Percentiles rank a stretch among this genome's conserved stretches.
Evolutionary conservation across 176 grass and related monocot species (phyloP).

Genomic region (Panicum miliaceum): DNA sequence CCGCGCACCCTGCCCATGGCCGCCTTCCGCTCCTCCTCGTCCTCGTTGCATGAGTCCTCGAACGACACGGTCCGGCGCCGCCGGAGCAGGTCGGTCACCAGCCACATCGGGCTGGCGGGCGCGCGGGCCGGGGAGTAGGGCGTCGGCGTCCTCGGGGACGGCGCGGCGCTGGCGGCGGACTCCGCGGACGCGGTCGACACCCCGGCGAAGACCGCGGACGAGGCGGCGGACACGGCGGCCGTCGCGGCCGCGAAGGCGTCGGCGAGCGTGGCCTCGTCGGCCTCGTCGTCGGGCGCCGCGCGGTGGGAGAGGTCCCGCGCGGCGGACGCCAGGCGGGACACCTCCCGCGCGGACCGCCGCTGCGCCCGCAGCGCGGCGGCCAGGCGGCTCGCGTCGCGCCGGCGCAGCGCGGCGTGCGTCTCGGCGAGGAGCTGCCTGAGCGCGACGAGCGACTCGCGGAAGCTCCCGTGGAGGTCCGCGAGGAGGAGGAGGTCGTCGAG

Average conservation of each 20-base stretch:
- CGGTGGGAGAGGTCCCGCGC: slow-evolving; percentile 54
- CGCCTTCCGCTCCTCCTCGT: slow-evolving; percentile 68
- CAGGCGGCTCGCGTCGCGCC: slow-evolving; percentile 51
- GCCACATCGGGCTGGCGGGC: slow-evolving; percentile 58
- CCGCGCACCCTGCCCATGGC: slow-evolving; percentile 53
- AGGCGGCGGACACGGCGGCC: slow-evolving; percentile 43
- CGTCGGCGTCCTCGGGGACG: slow-evolving; percentile 41
- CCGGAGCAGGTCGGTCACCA: slow-evolving; percentile 65
- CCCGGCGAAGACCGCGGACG: slow-evolving; percentile 54
- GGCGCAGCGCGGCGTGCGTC: slow-evolving; percentile 49
- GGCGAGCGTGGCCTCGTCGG: slow-evolving; percentile 52
- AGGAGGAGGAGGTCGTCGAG: slow-evolving; percentile 69
- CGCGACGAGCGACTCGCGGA: slow-evolving; percentile 51
- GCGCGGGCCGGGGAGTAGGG: slow-evolving; percentile 51
- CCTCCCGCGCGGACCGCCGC: slow-evolving; percentile 52
- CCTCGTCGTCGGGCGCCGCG: slow-evolving; percentile 33
- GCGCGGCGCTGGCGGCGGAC: slow-evolving; percentile 54
- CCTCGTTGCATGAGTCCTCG: slow-evolving; percentile 57
- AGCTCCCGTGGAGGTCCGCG: slow-evolving; percentile 58
- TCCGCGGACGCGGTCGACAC: slow-evolving; percentile 53
- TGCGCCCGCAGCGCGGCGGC: slow-evolving; percentile 51
- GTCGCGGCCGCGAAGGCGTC: slow-evolving; percentile 47
- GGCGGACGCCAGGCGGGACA: slow-evolving; percentile 37
- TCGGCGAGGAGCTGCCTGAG: slow-evolving; percentile 55
- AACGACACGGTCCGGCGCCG: slow-evolving; percentile 46